Conservation (phyloP, 192 early-diverging fungal genomes). For the Polychytrium aggregatum region DNA sequence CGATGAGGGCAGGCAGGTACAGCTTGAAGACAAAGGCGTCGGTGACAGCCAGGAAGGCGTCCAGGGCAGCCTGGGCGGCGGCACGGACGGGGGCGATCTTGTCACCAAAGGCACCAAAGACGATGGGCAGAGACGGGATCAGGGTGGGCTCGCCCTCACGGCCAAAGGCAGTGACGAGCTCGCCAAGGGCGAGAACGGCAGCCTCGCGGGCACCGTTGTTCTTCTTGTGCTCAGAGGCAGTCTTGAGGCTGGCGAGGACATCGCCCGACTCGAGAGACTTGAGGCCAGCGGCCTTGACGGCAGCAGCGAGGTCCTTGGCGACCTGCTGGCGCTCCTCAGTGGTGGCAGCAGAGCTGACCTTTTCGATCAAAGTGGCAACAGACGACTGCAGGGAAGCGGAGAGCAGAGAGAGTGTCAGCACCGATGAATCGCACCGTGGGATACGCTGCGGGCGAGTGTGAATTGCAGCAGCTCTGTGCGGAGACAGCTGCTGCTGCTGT, state of each 20-base stretch:
- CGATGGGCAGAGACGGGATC: slow-evolving; percentile 45
- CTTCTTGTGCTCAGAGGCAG: slow-evolving; percentile 63
- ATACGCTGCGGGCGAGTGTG: no score
- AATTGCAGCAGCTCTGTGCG: no score
- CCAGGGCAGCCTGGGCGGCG: slow-evolving; percentile 27
- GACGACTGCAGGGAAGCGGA: no score
- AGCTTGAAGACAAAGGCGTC: slow-evolving; percentile 25
- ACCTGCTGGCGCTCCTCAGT: slow-evolving; percentile 39
- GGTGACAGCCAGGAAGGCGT: slow-evolving; percentile 31
- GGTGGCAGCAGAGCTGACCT: no score
- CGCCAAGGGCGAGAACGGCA: slow-evolving; percentile 43
- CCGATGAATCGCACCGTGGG: no score
- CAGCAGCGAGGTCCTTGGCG: slow-evolving; percentile 44
- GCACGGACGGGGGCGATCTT: slow-evolving; percentile 29
- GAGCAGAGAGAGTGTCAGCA: no score
- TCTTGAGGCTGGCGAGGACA: slow-evolving; percentile 43
- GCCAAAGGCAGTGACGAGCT: slow-evolving; percentile 43
- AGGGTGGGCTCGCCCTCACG: slow-evolving; percentile 57
- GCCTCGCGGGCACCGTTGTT: slow-evolving; percentile 48
- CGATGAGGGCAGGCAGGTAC: slow-evolving; percentile 54
- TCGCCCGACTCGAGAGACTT: slow-evolving; percentile 43
- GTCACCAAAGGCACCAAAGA: slow-evolving; percentile 47
- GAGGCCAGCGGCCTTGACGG: slow-evolving; percentile 47
- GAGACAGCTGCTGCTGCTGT: no score
- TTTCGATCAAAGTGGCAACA: no score